Evolutionary conservation across 2,329 filamentous ascomycete species (phyloP), one percentile per base, ranked within the genome.

Genomic region (Aspergillus pseudonomiae): DNA sequence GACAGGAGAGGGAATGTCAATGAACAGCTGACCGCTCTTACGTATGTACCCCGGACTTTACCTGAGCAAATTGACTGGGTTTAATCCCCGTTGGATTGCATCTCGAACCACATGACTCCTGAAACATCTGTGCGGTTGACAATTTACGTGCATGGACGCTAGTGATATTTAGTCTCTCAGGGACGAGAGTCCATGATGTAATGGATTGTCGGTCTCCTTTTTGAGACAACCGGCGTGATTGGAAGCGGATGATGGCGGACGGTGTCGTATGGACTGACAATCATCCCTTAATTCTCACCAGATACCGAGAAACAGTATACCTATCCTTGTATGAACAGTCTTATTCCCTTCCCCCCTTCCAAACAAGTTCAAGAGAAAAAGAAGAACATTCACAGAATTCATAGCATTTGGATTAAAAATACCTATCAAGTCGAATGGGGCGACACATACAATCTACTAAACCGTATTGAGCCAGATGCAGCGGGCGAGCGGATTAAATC

Each of bases 61-160:
- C 30, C 56, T 32, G 57, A 36, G 57, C n/a, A 28, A 50, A 24
- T 36, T 32, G 30, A 34, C 50, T 9, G 50, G 50, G 50, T 52
- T 48, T 30, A 46, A 48, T 58, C 55, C 55, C 55, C 39, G 55
- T 45, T 28, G 55, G 16, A 26, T 56, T 56, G n/a, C 16, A 36
- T 36, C 16, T 10, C 16, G 14, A n/a, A 34, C 46, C 60, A 54
- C 54, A 48, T 62, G 61, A 63, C 52, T 54, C 28, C 50, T 65
- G 64, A 64, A 62, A 65, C 64, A 59, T 55, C 61, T 48, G 53
- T 53, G 53, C 45, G 63, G 53, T 56, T 65, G 53, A 53, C 41
- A 48, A 28, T 48, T 61, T 43, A 43, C 39, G 16, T 62, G 59
- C 55, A 62, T 62, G 48, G 32, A n/a, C n/a, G 24, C 53, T 46